These are phyloP conservation scores for Cryptococcus sp. DNA, from an alignment of 1,284 basidiomycete species.

Conservation along the genomic window DNA sequence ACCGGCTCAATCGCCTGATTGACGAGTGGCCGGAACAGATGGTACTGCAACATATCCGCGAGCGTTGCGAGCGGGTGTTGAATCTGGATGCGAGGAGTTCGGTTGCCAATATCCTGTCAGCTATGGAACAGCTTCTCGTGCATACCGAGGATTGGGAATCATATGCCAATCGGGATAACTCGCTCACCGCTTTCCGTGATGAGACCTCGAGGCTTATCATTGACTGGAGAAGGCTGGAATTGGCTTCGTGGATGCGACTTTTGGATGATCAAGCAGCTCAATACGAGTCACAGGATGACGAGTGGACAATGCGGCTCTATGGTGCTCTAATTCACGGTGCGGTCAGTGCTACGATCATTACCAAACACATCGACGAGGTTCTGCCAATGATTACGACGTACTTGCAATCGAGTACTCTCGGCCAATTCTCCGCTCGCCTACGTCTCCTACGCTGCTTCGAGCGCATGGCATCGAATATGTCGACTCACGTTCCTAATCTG, in stretches of 20 bases:
- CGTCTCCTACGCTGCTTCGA: conserved; percentile 70
- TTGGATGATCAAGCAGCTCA: conserved; percentile 68
- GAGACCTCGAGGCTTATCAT: conserved; percentile 75
- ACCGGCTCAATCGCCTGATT: conserved; percentile 63
- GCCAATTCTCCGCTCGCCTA: conserved; percentile 76
- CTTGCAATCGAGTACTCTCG: conserved; percentile 73
- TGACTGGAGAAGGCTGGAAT: conserved; percentile 85
- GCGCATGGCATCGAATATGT: conserved; percentile 49
- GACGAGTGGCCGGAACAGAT: conserved; percentile 96
- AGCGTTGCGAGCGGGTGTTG: conserved; percentile 72
- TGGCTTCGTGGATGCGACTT: conserved; percentile 82
- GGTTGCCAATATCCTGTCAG: conserved; percentile 78
- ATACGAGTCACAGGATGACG: conserved; percentile 66
- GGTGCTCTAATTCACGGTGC: conserved; percentile 73
- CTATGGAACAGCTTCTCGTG: conserved; percentile 80
- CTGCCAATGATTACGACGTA: conserved; percentile 82
- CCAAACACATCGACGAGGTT: conserved; percentile 61
- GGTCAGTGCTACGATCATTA: conserved; percentile 55
- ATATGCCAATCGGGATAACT: conserved; percentile 85
- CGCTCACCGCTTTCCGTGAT: conserved; percentile 68
- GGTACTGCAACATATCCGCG: conserved; percentile 82
- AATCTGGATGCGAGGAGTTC: conserved; percentile 68
- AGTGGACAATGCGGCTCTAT: conserved; percentile 93
- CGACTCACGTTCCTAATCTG: conserved; percentile 38
- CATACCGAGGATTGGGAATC: conserved; percentile 97